phyloP scores from a whole-genome alignment of 805 yeast genomes.

The Suhomyces prunicola region DNA sequence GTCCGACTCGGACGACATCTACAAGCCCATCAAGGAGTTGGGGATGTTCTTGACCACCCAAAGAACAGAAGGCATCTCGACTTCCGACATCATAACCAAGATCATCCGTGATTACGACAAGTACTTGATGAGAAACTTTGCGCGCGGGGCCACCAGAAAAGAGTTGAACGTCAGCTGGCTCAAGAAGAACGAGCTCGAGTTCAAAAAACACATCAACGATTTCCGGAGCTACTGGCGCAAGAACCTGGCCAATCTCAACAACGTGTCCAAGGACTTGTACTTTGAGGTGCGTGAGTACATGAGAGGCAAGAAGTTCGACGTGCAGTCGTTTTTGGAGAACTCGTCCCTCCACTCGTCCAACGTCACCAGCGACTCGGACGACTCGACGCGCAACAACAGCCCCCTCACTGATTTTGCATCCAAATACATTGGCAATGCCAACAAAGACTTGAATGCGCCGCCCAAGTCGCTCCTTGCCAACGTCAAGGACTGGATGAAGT shows the following conservation, averaged over 20 bases:
- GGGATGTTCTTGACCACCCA: conserved; percentile 94
- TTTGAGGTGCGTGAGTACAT: conserved; percentile 79
- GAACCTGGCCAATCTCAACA: conserved; percentile 64
- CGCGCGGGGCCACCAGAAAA: conserved; percentile 95
- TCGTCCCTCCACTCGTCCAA: conserved; percentile 11
- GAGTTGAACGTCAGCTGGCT: conserved; percentile 97
- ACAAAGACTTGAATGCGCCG: conserved; percentile 32
- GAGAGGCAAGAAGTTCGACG: conserved; percentile 43
- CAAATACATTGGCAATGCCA: conserved; percentile 56
- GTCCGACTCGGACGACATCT: conserved; percentile 86
- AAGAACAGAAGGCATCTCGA: conserved; percentile 93
- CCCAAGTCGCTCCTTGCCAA: conserved; percentile 35
- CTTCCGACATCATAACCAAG: conserved; percentile 93
- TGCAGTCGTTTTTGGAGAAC: conserved; percentile 24
- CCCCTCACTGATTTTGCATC: conserved; percentile 70
- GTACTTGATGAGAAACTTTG: conserved; percentile 94
- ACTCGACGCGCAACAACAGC: conserved; percentile 32
- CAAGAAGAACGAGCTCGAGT: conserved; percentile 92
- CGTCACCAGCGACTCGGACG: conserved; percentile 27
- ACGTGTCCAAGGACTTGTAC: conserved; percentile 77
- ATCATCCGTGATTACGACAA: conserved; percentile 95
- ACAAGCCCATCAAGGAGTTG: conserved; percentile 82
- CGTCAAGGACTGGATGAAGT: conserved; percentile 40
- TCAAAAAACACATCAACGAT: conserved; percentile 84
- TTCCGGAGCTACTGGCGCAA: conserved; percentile 83